Conservation (phyloP, 2,329 filamentous ascomycete species). For the Xylogone sp. region DNA sequence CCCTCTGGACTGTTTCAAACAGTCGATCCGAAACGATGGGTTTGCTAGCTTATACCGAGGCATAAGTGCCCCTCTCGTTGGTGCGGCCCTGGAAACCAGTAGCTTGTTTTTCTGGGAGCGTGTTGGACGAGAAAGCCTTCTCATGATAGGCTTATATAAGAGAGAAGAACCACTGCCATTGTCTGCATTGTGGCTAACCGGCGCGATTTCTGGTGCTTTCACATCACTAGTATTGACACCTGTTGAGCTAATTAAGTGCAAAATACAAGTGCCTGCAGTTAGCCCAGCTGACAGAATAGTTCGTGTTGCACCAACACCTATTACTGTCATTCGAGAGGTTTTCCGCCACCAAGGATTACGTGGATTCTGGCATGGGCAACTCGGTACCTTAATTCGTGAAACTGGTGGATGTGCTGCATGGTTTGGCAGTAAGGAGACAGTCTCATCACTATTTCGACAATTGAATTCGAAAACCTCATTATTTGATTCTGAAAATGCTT, state of each 20-base stretch:
- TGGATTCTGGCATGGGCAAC: slow-evolving; percentile 93
- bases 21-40: slow-evolving; percentile 79
- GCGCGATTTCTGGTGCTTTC: slow-evolving; percentile 81
- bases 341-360: slow-evolving; percentile 76
- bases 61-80: slow-evolving; percentile 84
- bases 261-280: slow-evolving; percentile 74
- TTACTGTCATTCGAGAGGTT: slow-evolving; percentile 71
- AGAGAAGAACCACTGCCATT: slow-evolving; percentile 64
- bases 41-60: slow-evolving; percentile 76
- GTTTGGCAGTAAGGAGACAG: slow-evolving; percentile 89
- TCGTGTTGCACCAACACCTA: slow-evolving; percentile 53
- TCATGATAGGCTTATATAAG: slow-evolving; percentile 44
- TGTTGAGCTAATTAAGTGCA: slow-evolving; percentile 96
- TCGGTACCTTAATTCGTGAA: slow-evolving; percentile 90
- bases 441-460: slow-evolving; percentile 65
- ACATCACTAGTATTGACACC: slow-evolving; percentile 90
- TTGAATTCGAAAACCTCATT: slow-evolving; percentile 42
- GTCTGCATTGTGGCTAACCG: slow-evolving; percentile 71
- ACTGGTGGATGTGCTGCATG: slow-evolving; percentile 90
- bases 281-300: slow-evolving; percentile 34
- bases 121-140: slow-evolving; percentile 64
- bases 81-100: slow-evolving; percentile 88
- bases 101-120: slow-evolving; percentile 91
- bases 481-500: slow-evolving; percentile 27
- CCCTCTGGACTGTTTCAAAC: slow-evolving; percentile 87